Base-by-base conservation (phyloP, 2,329 filamentous ascomycete species). In the Septoria linicola region DNA sequence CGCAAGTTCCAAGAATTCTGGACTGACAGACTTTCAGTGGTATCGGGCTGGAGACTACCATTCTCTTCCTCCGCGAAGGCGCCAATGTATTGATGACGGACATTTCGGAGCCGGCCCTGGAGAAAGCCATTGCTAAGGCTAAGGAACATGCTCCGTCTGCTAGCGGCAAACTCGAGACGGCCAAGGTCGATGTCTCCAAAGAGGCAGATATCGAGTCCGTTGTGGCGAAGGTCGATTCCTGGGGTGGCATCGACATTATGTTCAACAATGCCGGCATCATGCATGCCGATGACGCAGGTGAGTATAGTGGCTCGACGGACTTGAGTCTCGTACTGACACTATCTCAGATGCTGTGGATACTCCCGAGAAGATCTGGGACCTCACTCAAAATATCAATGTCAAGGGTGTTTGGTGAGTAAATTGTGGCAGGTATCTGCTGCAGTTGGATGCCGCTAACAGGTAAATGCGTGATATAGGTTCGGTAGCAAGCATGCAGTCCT, bases 231-330 rank as follows among this genome's bases (percentile, higher is more conserved):
- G 74, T 92, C 51, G 91, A 96, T 71, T 68, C 81, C 51, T 95
- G 88, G 87, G 91, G 91, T 66, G 91, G 91, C 37, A 73, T 93
- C 2, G 91, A 96, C 69, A 78, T 96, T 67, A 88, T 96, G 64
- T 96, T 96, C 83, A 96, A 96, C 82, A 96, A 96, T 70, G 91
- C 91, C 19, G 91, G 91, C 49, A 96, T 96, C 72, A 96, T 96
- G 91, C 91, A 96, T 74, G 84, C 83, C 41, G 78, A 86, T 51
- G 74, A 78, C 55, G 74, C 73, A 31, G 68, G 68, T 69, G 49
- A 52, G 65, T 56, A 3, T 32, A 20, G 19, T 16, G 27, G 30
- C n/a, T 20, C 32, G 7, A 10, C 32, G 10, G 14, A 11, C 17
- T 2, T 34, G 8, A 27, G 1, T 13, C 6, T 25, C 6, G 21